Evolutionary conservation across 2,329 filamentous ascomycete genomes (phyloP), one percentile per base, ranked within the genome.

Genomic region (Cytospora leucostoma): DNA sequence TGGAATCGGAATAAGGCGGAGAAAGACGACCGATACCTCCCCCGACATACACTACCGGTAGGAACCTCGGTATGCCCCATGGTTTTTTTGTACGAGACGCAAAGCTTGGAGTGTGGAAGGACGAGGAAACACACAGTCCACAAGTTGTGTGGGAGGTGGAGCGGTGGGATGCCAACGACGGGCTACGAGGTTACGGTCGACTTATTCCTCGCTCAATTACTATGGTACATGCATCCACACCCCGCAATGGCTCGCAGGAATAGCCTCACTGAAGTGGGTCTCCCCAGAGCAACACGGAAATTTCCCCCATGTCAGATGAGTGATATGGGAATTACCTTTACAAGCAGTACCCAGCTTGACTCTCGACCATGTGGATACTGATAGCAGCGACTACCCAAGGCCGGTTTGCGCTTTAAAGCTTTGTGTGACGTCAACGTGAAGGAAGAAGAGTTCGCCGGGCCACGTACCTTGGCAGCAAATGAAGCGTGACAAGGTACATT

Each of bases 401-500:
- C 58, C 51, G 19, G 38, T 40, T 19, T 21, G 33, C n/a, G 50
- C 32, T 19, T 38, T 40, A 50, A n/a, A 35, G 8, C 40, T 50
- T 44, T 10, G 17, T 21, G 51, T 61, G 59, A 61, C 59, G 59
- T 61, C 59, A 61, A 61, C 6, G 19, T 38, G 40, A 61, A 38
- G 15, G 55, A 61, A 61, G 40, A 47, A 47, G 21, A 19, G n/a
- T 17, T 47, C n/a, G 4, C 19, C n/a, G 8, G 40, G 17, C 40
- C 17, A 19, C n/a, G n/a, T 47, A 47, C 44, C 44, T 61, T 38
- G 59, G 51, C 59, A 61, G 33, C 32, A 55, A 38, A 49, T 4
- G 58, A 4, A n/a, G 37, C n/a, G n/a, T 0, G 10, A n/a, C 11
- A n/a, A 27, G 37, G n/a, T 50, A 54, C 19, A 21, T 8, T n/a